Conservation (phyloP, 352 stramenopile species). For the Blastocystis sp. region DNA sequence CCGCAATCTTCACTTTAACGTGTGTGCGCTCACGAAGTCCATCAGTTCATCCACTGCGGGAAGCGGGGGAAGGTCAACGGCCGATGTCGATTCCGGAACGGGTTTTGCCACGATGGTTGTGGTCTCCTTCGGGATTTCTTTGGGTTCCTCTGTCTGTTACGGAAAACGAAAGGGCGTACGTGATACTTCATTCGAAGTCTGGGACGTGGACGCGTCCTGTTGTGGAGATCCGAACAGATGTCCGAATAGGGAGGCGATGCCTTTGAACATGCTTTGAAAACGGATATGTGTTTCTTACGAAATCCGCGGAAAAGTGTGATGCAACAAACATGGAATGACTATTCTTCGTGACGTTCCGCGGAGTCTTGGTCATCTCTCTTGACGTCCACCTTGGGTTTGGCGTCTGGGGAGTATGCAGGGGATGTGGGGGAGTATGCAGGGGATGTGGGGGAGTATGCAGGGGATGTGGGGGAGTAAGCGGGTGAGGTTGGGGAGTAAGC, state of each 20-base stretch:
- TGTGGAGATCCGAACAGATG: not conserved
- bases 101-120: not conserved
- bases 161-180: not conserved
- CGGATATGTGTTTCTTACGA: not conserved
- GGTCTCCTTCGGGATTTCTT: not conserved
- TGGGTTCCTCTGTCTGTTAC: not conserved
- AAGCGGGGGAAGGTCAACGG: not conserved
- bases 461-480: constrained; percentile 67
- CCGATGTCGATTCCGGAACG: not conserved
- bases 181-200: not conserved
- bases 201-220: not conserved
- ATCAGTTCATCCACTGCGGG: constrained; percentile 29
- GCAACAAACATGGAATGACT: not conserved
- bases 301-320: not conserved
- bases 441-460: constrained; percentile 62
- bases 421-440: constrained; percentile 69
- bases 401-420: constrained; percentile 69
- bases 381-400: constrained; percentile 62
- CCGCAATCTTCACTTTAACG: not conserved
- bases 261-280: constrained; percentile 23
- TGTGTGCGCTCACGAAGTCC: constrained; percentile 37
- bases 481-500: constrained; percentile 67
- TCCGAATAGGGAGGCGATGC: constrained; percentile 22
- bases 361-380: constrained; percentile 61
- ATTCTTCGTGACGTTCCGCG: not conserved